Evolutionary conservation across 179 eudicot species (phyloP), one percentile per base, ranked within the genome.

Genomic region (Heliamphora pulchella): DNA sequence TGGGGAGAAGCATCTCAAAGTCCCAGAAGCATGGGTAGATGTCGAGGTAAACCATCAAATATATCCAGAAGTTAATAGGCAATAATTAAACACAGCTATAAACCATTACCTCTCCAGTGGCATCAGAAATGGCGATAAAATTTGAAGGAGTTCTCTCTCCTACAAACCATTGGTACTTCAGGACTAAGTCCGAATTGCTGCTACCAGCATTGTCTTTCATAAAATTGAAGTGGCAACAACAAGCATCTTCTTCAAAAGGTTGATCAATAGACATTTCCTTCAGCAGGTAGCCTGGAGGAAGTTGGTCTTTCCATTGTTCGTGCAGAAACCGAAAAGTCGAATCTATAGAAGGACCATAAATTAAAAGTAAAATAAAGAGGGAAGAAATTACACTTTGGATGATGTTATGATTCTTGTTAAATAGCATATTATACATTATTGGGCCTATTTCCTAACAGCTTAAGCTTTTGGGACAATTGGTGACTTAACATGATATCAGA

Each of bases 171-270:
- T 94, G 99, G 79, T 92, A 96, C 80, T 89, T 91, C 75, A 96
- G 87, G 65, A 86, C 90, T 82, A 96, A 86, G 74, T 89, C 91
- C 58, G 89, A 69, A 82, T 87, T 92, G 82, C 80, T 74, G 65
- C 84, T 89, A 77, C 63, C 84, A 71, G 64, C 72, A 75, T 84
- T 87, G 62, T 91, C 92, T 79, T 84, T 86, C 54, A 86, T 80
- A 84, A 96, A 96, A 75, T 86, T 87, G 88, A 94, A 96, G 87
- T 91, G 98, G 87, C 98, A 94, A 69, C 87, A 86, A 71, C 97
- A 94, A 83, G 96, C 96, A 91, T 96, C 98, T 87, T 87, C 99
- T 89, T 88, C 97, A 82, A 90, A 96, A 64, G 99, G 98, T 17
- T 84, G 89, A 81, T 92, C 99, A 71, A 91, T 79, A 66, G 87